Percentiles rank a stretch among this genome's conserved stretches.
These are phyloP conservation scores for Trametes villosa DNA, from an alignment of 768 basidiomycete genomes.

Conservation along the genomic window DNA sequence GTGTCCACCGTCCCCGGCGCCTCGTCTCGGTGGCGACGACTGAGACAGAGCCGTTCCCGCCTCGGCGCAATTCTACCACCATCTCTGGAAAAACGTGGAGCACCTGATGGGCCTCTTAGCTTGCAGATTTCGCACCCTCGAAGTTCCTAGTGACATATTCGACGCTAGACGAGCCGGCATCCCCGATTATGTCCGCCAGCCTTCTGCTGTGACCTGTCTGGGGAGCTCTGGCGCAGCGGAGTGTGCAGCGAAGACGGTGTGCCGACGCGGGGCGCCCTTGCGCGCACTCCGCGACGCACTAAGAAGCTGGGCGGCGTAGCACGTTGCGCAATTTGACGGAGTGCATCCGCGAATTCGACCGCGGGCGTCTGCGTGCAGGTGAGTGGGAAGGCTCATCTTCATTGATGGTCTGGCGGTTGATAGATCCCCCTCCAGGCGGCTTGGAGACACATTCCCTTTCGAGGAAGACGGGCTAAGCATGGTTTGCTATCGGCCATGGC, in stretches of 20 bases:
- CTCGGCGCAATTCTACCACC: neutral
- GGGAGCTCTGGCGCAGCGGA: neutral
- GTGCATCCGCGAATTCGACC: neutral
- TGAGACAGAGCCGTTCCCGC: neutral
- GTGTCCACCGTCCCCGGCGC: neutral
- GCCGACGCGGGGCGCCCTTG: neutral
- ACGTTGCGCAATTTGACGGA: neutral
- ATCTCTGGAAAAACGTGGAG: neutral
- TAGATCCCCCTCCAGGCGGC: slow-evolving; percentile 6
- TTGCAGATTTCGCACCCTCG: slow-evolving; percentile 1
- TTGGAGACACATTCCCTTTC: slow-evolving; percentile 15
- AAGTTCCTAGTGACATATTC: neutral
- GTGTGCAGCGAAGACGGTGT: neutral
- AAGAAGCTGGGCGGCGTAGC: slow-evolving; percentile 7
- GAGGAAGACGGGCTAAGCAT: neutral
- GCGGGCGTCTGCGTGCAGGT: slow-evolving; percentile 4
- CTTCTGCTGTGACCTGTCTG: neutral
- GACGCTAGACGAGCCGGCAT: neutral
- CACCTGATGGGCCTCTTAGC: slow-evolving; percentile 7
- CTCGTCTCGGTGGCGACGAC: slow-evolving; percentile 11
- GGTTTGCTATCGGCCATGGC: slow-evolving; percentile 11
- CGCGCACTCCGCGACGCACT: neutral
- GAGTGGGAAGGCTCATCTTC: slow-evolving; percentile 10
- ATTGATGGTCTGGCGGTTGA: slow-evolving; percentile 17
- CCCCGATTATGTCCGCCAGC: slow-evolving; percentile 5